phyloP scores from a whole-genome alignment of 2,329 filamentous ascomycete genomes.

The Exophiala calicioides region DNA sequence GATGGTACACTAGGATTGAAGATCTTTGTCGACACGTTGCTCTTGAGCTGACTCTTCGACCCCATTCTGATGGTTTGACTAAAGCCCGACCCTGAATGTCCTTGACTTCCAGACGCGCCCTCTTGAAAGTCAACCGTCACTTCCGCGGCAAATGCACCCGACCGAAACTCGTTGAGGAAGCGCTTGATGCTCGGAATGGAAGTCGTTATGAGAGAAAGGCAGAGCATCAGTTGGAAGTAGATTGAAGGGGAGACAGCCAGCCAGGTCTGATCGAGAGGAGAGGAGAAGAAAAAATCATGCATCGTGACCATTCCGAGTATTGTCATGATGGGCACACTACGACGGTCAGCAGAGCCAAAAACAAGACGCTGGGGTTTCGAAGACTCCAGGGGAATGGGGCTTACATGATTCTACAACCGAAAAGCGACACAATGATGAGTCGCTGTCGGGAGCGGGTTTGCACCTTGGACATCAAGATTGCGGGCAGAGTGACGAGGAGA shows the following conservation, averaged over 20 bases:
- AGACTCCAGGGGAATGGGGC: constrained; percentile 9
- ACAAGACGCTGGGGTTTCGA: too few species aligned
- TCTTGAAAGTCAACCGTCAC: not conserved
- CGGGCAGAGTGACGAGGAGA: constrained; percentile 21
- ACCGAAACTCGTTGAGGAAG: constrained; percentile 26
- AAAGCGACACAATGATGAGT: constrained; percentile 23
- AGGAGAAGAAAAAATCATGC: constrained; percentile 20
- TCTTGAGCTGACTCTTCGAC: not conserved
- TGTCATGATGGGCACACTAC: constrained; percentile 25
- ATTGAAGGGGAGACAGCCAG: constrained; percentile 25
- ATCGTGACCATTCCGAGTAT: constrained; percentile 16
- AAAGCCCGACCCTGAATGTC: not conserved
- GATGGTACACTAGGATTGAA: not conserved
- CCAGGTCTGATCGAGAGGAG: constrained; percentile 23
- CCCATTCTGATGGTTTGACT: not conserved
- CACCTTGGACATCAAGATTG: constrained; percentile 27
- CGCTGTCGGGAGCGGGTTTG: constrained; percentile 19
- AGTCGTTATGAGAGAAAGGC: constrained; percentile 29
- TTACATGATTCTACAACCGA: constrained; percentile 29
- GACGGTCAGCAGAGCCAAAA: not conserved
- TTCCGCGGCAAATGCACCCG: constrained; percentile 10
- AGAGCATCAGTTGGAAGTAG: constrained; percentile 23
- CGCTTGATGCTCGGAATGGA: constrained; percentile 28
- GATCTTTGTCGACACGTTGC: not conserved
- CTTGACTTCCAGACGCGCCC: not conserved